Evolutionary conservation across 2,329 filamentous ascomycete genomes (phyloP), one percentile per base, ranked within the genome.

Genomic region (Aspergillus nomiae): DNA sequence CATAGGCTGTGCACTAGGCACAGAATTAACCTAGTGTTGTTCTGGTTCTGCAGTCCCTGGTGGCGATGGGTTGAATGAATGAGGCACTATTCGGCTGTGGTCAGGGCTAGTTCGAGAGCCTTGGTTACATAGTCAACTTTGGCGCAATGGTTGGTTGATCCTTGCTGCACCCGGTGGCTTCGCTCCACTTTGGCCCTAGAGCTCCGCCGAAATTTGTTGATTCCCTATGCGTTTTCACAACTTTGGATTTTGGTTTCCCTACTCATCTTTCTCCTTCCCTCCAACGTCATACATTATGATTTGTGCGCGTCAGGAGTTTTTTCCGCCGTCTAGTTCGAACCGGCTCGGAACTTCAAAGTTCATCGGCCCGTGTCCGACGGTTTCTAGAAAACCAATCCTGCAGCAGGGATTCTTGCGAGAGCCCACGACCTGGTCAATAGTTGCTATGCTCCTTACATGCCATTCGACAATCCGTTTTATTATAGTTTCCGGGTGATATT

Each of bases 181-280:
- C 12, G 41, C 63, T 46, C 63, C 63, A 64, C 57, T 63, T 32
- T 3, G 51, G 48, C 54, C 46, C 36, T 50, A 58, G 28, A 50
- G 63, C 58, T 51, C 63, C 60, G 60, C 58, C 58, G 54, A 58
- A 65, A 56, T 16, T 58, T 51, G 63, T 63, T 65, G 56, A 65
- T 57, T 46, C 62, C 50, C 36, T 46, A 11, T 61, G 21, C 56
- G 8, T 36, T 6, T 34, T 28, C 5, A 30, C 34, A 26, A 19
- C 4, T 30, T n/a, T 36, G 24, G 43, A 58, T 26, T 36, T 59
- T 36, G 24, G 54, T 50, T 41, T 43, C 28, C 11, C 21, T 30
- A n/a, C 48, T 59, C 24, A 38, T 50, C 21, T 28, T 36, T 24
- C 16, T 26, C 11, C 14, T 41, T 21, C 21, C 21, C 21, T 28